These are phyloP conservation scores for Cercospora canescens DNA, from an alignment of 2,329 filamentous ascomycete genomes.

Conservation along the genomic window DNA sequence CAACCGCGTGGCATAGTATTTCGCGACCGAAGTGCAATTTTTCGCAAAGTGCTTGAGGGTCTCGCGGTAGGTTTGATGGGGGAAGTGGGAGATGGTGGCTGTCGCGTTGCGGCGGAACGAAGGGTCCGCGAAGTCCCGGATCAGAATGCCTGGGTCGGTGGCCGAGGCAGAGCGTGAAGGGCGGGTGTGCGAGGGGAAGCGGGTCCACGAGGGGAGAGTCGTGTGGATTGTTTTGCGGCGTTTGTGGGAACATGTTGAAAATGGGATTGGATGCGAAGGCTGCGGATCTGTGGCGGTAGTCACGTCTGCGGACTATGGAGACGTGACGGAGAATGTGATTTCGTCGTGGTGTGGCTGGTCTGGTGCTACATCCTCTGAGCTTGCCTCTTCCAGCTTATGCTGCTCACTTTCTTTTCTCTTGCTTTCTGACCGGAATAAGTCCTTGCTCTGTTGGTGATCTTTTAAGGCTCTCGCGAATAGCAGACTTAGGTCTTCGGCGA, in stretches of 20 bases:
- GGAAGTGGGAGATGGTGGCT: background rate
- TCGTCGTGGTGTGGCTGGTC: background rate
- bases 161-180: constrained; percentile 42
- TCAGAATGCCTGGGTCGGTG: constrained; percentile 39
- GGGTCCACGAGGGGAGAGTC: constrained; percentile 42
- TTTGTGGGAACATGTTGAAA: background rate
- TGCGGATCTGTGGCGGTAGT: background rate
- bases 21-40: constrained; percentile 42
- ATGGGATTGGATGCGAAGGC: background rate
- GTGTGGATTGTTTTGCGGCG: constrained; percentile 26
- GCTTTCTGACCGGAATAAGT: constrained; percentile 12
- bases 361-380: background rate
- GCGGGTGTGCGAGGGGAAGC: constrained; percentile 50
- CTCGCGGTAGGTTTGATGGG: constrained; percentile 13
- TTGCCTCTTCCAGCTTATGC: background rate
- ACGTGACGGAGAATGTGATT: background rate
- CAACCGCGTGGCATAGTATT: constrained; percentile 48
- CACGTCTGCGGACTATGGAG: constrained; percentile 10
- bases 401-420: constrained; percentile 11
- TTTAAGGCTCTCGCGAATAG: constrained; percentile 13
- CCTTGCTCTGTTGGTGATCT: constrained; percentile 12
- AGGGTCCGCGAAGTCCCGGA: constrained; percentile 17
- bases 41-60: constrained; percentile 23
- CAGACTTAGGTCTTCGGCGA: constrained; percentile 13
- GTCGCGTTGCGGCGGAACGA: background rate